These are phyloP conservation scores for peach (Prunus persica) DNA, from an alignment of 306 rosid genomes.

Conservation along the genomic window Prunus_persica_NCBIv2 NC_034014.1:555001-555500, in stretches of 20 bases:
- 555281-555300: slow-evolving; percentile 35
- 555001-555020: slow-evolving; percentile 38
- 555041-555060: slow-evolving; percentile 16
- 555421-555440: neutral
- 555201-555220: slow-evolving; percentile 47
- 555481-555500: slow-evolving; percentile 1
- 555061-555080: slow-evolving; percentile 29
- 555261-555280: slow-evolving; percentile 41
- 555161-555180: slow-evolving; percentile 43
- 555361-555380: slow-evolving; percentile 46
- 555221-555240: slow-evolving; percentile 41
- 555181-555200: slow-evolving; percentile 41
- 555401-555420: slow-evolving; percentile 23
- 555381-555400: slow-evolving; percentile 40
- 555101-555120: slow-evolving; percentile 33
- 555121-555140: slow-evolving; percentile 42
- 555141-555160: slow-evolving; percentile 37
- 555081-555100: slow-evolving; percentile 28
- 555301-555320: slow-evolving; percentile 42
- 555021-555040: slow-evolving; percentile 17
- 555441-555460: neutral
- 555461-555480: neutral
- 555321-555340: slow-evolving; percentile 36
- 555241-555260: slow-evolving; percentile 42
- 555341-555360: slow-evolving; percentile 38